Percentiles rank a stretch among this genome's conserved stretches.
Evolutionary conservation across 495 filamentous ascomycete species (phyloP).

Genomic region (Gamarada debralockiae): DNA sequence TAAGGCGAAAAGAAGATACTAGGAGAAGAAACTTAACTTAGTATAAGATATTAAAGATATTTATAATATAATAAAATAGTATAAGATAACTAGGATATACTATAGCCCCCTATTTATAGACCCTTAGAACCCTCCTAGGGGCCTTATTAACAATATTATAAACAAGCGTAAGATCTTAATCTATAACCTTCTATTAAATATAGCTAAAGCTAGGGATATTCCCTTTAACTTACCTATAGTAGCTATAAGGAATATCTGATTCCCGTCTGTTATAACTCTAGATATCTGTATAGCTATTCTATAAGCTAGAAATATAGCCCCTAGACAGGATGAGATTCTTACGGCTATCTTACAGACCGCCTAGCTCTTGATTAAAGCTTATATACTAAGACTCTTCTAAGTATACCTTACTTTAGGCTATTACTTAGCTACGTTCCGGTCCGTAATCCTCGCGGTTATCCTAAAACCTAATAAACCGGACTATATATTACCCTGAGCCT

Average conservation of each 20-base stretch:
- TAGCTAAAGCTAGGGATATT: neutral
- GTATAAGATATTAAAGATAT: neutral
- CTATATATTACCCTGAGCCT: neutral
- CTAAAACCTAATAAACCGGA: neutral
- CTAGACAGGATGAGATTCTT: neutral
- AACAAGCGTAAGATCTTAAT: neutral
- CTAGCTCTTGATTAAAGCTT: neutral
- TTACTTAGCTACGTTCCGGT: neutral
- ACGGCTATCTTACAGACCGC: neutral
- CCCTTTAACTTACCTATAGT: neutral
- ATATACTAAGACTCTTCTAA: neutral
- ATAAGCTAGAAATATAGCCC: neutral
- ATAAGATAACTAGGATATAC: neutral
- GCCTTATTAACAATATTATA: neutral
- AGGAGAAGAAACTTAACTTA: neutral
- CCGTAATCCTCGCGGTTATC: neutral
- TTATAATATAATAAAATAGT: neutral
- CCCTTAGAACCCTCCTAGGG: neutral
- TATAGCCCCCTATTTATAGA: neutral
- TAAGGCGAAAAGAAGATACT: neutral
- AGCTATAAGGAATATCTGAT: neutral
- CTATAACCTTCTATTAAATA: neutral
- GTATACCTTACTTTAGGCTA: neutral
- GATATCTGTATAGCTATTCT: neutral
- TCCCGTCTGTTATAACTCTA: neutral